A percentile compares a stretch with the other conserved stretches of the same genome.
Evolutionary conservation across 768 basidiomycete genomes (phyloP).

Genomic region (Boletus subcaerulescens): DNA sequence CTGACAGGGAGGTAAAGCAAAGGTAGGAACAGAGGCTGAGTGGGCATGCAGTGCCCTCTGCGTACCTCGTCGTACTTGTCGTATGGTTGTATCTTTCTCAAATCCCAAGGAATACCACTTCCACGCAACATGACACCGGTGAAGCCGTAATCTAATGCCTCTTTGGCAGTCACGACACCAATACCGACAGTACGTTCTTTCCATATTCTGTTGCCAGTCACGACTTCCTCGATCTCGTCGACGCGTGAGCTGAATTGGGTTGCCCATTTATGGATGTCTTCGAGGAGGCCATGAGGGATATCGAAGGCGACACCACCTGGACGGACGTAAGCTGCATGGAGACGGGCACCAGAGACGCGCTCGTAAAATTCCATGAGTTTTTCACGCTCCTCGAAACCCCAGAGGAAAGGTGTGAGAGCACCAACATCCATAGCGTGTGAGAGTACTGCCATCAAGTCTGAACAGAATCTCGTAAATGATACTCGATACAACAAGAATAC

Average conservation of each 20-base stretch:
- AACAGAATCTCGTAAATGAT: neutral
- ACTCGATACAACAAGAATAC: neutral
- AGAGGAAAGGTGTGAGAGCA: slow-evolving; percentile 96
- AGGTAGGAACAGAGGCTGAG: neutral
- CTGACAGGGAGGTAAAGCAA: slow-evolving; percentile 32
- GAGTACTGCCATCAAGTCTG: slow-evolving; percentile 94
- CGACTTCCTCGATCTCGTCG: slow-evolving; percentile 97
- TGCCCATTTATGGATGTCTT: slow-evolving; percentile 98
- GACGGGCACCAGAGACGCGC: slow-evolving; percentile 94
- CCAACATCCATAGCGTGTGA: slow-evolving; percentile 98
- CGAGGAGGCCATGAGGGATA: slow-evolving; percentile 95
- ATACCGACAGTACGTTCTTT: slow-evolving; percentile 90
- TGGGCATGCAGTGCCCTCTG: neutral
- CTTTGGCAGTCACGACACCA: slow-evolving; percentile 85
- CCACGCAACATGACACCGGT: slow-evolving; percentile 97
- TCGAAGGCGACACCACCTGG: slow-evolving; percentile 98
- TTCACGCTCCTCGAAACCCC: slow-evolving; percentile 99
- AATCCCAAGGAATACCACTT: slow-evolving; percentile 92
- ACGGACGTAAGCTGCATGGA: slow-evolving; percentile 97
- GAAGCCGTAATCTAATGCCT: slow-evolving; percentile 91
- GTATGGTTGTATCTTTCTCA: slow-evolving; percentile 88
- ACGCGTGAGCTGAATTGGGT: slow-evolving; percentile 89
- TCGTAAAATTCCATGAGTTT: slow-evolving; percentile 99
- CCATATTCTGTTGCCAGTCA: slow-evolving; percentile 98
- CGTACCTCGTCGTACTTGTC: slow-evolving; percentile 92